Evolutionary conservation across 345 rosid species (phyloP), one percentile per base, ranked within the genome.

Genomic region (Geranium rotundifolium): DNA sequence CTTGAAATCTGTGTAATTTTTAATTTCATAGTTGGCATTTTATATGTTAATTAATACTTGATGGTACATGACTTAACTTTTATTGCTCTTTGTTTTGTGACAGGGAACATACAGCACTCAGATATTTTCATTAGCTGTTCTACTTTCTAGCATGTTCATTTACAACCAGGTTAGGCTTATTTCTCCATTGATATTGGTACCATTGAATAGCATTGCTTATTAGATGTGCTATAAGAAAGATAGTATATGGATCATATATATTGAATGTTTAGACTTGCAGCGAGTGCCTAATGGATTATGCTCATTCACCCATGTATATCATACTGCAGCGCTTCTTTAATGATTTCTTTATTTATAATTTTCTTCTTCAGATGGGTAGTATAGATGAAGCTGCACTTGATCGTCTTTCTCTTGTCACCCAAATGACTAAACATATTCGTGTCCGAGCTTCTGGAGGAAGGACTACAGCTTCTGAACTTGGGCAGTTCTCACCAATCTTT

Each of bases 31-130:
- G 0, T 34, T 34, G 41, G 6, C 10, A 4, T 8, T 31, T 8
- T 34, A 34, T 34, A 34, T 34, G 41, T 34, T 34, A 4, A 4
- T 8, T 34, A 34, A 5, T 34, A 34, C 41, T 34, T 34, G 41
- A 34, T 8, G 10, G 41, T 34, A 34, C 3, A 4, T 34, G 41
- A 34, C 41, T 8, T 34, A 34, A 34, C 41, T 34, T n/a, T 57
- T 17, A 57, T 65, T 67, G 18, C 1, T 46, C 12, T 14, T 46
- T 46, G 39, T 64, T 34, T 5, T 34, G 41, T 34, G 41, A 56
- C 86, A 95, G 96, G 99, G 96, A 71, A 95, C 97, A 20, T 95
- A 88, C 71, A 95, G 96, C 82, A 90, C 95, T 54, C 99, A 95
- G 77, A 95, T 95, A 80, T 90, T 95, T 78, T 90, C 96, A 7